Base-by-base conservation (phyloP, 441 rosid genomes). In the Syzygium syzygioides region DNA sequence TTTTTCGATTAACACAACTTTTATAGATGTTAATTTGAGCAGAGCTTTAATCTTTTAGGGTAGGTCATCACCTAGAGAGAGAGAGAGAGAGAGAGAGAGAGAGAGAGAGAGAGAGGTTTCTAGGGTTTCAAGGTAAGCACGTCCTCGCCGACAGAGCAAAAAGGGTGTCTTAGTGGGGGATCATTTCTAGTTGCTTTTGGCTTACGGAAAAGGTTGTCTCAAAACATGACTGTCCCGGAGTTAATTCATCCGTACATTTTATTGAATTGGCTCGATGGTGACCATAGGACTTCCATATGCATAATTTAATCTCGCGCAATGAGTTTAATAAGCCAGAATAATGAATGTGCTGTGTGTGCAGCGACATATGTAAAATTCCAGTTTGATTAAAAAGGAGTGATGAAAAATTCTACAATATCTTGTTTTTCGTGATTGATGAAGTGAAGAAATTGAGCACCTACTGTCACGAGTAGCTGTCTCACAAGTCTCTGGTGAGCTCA, bases 151-250 rank as follows among this genome's bases (percentile, higher is more conserved):
- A 76, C 83, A 41, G 83, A 76, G 9, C 83, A 41, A 41, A 76
- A 76, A 26, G 83, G n/a, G 5, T 41, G n/a, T 76, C 83, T 76
- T 76, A 76, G 83, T 76, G 52, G 83, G n/a, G 83, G 52, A 76
- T 76, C 52, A 76, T 41, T 76, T 76, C 52, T 76, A 41, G 14
- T 76, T 41, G 83, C 83, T 76, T 76, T 76, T 76, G 52, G 83
- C n/a, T 23, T 11, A 7, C n/a, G 28, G 83, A 41, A 23, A 76
- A 76, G 23, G 83, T 23, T 76, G 52, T 76, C 83, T 23, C 52
- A 6, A 76, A 25, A 76, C 52, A 76, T 41, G 52, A 25, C 23
- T 76, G 52, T 76, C 52, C 52, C 52, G 3, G 52, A 12, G 52
- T 23, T 71, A 76, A 6, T 3, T 12, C 83, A 6, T 76, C 83